Evolutionary conservation across 176 grass and related monocot species (phyloP).

Genomic region (Cocos nucifera): DNA sequence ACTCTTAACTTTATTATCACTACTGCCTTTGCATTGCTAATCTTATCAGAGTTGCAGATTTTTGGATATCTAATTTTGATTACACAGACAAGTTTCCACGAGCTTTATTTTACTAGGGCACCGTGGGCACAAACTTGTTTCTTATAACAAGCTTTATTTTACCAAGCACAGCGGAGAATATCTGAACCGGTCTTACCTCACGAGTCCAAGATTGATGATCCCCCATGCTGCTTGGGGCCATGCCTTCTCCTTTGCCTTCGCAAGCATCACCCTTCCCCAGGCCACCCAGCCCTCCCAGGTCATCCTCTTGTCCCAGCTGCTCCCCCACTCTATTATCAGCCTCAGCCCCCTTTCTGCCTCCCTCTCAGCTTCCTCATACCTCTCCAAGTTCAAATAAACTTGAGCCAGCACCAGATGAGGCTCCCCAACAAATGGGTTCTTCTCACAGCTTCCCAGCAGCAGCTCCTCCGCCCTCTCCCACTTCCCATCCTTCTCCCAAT

Average conservation of each 20-base stretch:
- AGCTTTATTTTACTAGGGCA: no score
- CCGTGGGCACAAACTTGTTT: no score
- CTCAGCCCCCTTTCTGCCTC: slow-evolving; percentile 36
- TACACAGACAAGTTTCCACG: no score
- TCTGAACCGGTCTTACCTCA: slow-evolving; percentile 11
- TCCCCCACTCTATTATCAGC: slow-evolving; percentile 71
- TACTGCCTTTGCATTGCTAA: no score
- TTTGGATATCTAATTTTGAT: no score
- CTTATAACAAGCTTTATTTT: no score
- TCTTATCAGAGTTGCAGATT: no score
- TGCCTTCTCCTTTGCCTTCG: slow-evolving; percentile 23
- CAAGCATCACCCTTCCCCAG: slow-evolving; percentile 49
- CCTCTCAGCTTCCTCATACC: slow-evolving; percentile 34
- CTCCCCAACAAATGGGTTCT: slow-evolving; percentile 73
- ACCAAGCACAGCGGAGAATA: no score
- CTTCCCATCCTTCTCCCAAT: background rate
- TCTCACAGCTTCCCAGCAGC: slow-evolving; percentile 33
- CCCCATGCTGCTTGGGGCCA: slow-evolving; percentile 53
- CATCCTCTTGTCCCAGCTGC: slow-evolving; percentile 87
- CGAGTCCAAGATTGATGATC: slow-evolving; percentile 70
- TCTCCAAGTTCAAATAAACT: slow-evolving; percentile 39
- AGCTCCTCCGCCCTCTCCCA: slow-evolving; percentile 22
- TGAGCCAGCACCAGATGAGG: slow-evolving; percentile 56
- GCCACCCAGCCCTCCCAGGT: slow-evolving; percentile 77
- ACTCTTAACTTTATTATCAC: no score